Evolutionary conservation across 1,139 yeast species (phyloP).

Genomic region (Yamadazyma pseudoaaseri): DNA sequence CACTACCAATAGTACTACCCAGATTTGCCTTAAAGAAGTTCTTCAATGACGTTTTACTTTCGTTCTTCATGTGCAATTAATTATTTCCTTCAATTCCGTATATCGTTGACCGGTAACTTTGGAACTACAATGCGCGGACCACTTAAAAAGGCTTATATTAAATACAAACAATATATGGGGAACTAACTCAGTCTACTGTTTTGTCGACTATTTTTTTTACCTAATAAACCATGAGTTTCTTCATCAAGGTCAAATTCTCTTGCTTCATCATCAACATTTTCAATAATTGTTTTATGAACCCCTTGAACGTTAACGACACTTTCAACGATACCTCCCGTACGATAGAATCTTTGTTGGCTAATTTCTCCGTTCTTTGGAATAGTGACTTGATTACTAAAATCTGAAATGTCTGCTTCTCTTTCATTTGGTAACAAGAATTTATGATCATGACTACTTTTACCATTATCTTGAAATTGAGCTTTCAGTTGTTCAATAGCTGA

Average conservation of each 20-base stretch:
- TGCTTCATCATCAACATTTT: constrained; percentile 49
- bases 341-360: constrained; percentile 38
- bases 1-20: constrained; percentile 6
- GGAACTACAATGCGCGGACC: too few relatives aligned
- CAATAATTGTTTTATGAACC: constrained; percentile 83
- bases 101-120: too few relatives aligned
- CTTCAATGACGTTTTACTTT: constrained; percentile 11
- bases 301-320: constrained; percentile 84
- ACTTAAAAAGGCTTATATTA: too few relatives aligned
- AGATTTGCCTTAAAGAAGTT: constrained; percentile 12
- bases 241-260: constrained; percentile 9
- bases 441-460: constrained; percentile 7
- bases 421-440: constrained; percentile 26
- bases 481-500: constrained; percentile 45
- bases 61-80: constrained; percentile 7
- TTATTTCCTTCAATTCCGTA: too few relatives aligned
- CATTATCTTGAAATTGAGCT: constrained; percentile 2
- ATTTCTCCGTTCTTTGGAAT: constrained; percentile 23
- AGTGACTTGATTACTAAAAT: constrained; percentile 14
- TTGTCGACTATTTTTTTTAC: constrained; percentile 4
- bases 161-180: too few relatives aligned
- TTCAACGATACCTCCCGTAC: constrained; percentile 77
- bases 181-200: too few relatives aligned
- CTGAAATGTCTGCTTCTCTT: constrained; percentile 31
- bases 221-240: constrained; percentile 6